A percentile compares a stretch with the other conserved stretches of the same genome.
Conservation (phyloP, 768 basidiomycete species). For the Russula brevipes region DNA sequence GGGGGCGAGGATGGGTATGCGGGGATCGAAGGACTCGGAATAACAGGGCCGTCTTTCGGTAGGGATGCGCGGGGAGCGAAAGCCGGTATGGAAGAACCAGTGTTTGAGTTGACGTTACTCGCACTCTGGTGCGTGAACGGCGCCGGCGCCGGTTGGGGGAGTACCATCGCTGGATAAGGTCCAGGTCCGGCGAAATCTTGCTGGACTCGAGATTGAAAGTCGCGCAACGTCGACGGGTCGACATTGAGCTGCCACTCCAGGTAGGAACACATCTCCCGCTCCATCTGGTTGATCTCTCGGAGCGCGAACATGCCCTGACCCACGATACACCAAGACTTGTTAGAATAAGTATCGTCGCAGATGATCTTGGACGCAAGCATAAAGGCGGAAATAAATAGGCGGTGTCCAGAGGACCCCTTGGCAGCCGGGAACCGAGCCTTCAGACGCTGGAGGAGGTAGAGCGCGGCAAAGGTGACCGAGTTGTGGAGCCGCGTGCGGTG, state of each 20-base stretch:
- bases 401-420: constrained; percentile 83
- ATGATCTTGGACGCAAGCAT: constrained; percentile 84
- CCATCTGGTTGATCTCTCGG: constrained; percentile 95
- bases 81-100: constrained; percentile 22
- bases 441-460: constrained; percentile 74
- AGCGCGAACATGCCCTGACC: constrained; percentile 61
- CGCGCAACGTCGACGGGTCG: constrained; percentile 52
- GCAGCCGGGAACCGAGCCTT: constrained; percentile 92
- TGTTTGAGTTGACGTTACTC: constrained; percentile 15
- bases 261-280: constrained; percentile 89
- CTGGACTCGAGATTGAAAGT: constrained; percentile 57
- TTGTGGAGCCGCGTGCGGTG: constrained; percentile 66
- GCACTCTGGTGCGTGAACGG: constrained; percentile 26
- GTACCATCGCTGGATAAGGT: constrained; percentile 58
- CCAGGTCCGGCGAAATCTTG: constrained; percentile 54
- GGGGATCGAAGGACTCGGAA: constrained; percentile 19
- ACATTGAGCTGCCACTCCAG: constrained; percentile 89
- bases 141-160: constrained; percentile 41
- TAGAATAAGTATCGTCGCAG: constrained; percentile 65
- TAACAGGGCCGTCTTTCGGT: constrained; percentile 22
- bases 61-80: constrained; percentile 26
- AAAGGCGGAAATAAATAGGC: constrained; percentile 86
- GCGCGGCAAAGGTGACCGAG: constrained; percentile 53
- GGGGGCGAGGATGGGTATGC: constrained; percentile 27
- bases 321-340: constrained; percentile 61